These are phyloP conservation scores for Trichoderma brevicompactum DNA, from an alignment of 2,329 filamentous ascomycete species.

Conservation along the genomic window DNA sequence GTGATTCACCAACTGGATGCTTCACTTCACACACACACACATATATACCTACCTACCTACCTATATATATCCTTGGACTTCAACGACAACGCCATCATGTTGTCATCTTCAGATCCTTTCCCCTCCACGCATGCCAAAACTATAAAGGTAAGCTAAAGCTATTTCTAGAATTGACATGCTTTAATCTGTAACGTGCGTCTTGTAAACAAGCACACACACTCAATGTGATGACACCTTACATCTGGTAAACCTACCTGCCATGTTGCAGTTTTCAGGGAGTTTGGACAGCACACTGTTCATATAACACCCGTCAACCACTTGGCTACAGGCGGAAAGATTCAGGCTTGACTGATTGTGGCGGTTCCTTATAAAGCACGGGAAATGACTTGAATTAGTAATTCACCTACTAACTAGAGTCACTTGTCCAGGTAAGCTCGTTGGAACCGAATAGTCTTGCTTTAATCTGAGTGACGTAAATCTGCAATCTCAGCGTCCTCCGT, in stretches of 20 bases:
- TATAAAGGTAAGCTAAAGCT: constrained; percentile 19
- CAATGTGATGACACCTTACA: constrained; percentile 45
- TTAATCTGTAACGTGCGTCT: background rate
- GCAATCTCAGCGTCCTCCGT: background rate
- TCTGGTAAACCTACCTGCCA: constrained; percentile 50
- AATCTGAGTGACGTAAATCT: background rate
- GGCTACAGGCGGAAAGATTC: constrained; percentile 37
- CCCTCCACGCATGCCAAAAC: no score
- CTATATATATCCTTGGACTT: background rate
- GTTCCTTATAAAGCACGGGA: background rate
- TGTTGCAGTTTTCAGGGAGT: constrained; percentile 37
- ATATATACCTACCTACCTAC: no score
- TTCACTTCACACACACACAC: background rate
- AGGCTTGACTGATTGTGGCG: constrained; percentile 29
- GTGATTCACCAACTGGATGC: constrained; percentile 7
- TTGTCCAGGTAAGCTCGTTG: background rate
- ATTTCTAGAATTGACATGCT: background rate
- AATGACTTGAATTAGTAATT: background rate
- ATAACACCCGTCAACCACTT: constrained; percentile 36
- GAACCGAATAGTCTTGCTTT: background rate
- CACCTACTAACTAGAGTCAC: constrained; percentile 4
- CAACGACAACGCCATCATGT: background rate
- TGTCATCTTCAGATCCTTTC: no score
- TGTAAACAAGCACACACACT: background rate
- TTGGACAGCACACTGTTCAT: background rate